phyloP scores from a whole-genome alignment of 306 rosid genomes.

The Lathyrus sativus region DNA sequence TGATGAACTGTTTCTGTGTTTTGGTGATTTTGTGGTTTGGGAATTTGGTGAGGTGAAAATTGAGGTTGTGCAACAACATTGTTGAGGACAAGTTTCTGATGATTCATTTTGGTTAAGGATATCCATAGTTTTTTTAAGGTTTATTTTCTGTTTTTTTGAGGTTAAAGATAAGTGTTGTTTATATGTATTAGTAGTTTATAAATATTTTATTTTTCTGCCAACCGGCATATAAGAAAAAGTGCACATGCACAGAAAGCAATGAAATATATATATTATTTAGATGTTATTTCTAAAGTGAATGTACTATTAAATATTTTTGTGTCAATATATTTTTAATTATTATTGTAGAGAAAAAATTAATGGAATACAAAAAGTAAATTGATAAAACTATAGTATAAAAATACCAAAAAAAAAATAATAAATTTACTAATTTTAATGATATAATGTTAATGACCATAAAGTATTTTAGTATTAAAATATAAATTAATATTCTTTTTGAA shows the following conservation, averaged over 20 bases:
- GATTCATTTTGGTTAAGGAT: constrained; percentile 52
- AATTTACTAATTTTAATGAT: too few species aligned
- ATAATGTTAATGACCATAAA: too few species aligned
- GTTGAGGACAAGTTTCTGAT: constrained; percentile 50
- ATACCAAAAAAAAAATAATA: too few species aligned
- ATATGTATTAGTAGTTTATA: neutral
- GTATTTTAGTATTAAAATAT: too few species aligned
- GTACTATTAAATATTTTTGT: too few species aligned
- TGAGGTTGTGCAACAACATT: constrained; percentile 65
- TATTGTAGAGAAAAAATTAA: too few species aligned
- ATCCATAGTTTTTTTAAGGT: constrained; percentile 46
- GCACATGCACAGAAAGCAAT: constrained; percentile 3
- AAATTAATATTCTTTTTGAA: too few species aligned
- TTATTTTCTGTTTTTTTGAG: neutral
- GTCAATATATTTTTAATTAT: too few species aligned
- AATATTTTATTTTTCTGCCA: constrained; percentile 11
- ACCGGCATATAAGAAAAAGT: constrained; percentile 16
- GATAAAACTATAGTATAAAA: too few species aligned
- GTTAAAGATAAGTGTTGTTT: constrained; percentile 21
- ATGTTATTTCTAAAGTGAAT: too few species aligned
- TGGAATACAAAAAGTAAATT: too few species aligned
- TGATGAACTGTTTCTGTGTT: constrained; percentile 54
- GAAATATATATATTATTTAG: neutral
- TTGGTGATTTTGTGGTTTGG: constrained; percentile 35
- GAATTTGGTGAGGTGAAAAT: constrained; percentile 47